Evolutionary conservation across 208 protist species (phyloP).

Genomic region (Naegleria fowleri): DNA sequence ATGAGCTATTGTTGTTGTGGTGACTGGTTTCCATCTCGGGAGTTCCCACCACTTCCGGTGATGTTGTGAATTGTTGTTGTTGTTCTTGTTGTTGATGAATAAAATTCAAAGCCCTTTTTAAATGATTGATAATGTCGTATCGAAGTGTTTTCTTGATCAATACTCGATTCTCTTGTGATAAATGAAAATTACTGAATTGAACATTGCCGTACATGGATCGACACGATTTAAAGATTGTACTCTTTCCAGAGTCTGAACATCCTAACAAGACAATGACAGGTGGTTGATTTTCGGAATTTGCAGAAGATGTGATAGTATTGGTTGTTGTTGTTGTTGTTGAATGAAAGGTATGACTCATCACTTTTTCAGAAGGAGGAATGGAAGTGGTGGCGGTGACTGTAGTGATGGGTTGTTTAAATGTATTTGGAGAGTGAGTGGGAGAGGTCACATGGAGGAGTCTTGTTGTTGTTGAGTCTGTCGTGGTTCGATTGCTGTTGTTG

Average conservation of each 20-base stretch:
- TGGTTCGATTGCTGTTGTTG: no score
- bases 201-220: background rate
- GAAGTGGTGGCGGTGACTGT: background rate
- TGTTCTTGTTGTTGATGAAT: background rate
- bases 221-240: background rate
- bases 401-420: background rate
- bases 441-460: no score
- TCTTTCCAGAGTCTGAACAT: background rate
- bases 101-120: background rate
- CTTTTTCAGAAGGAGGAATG: no score
- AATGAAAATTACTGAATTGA: slow-evolving; percentile 7
- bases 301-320: no score
- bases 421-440: no score
- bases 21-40: background rate
- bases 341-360: no score
- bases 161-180: background rate
- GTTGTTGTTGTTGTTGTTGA: background rate
- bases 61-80: background rate
- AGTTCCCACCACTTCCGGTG: background rate
- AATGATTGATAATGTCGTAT: background rate
- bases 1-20: no score
- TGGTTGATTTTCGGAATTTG: no score
- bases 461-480: no score
- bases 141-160: background rate
- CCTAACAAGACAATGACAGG: background rate